Conservation (phyloP, 176 grass and related monocot species). For the Zoysia japonica region DNA sequence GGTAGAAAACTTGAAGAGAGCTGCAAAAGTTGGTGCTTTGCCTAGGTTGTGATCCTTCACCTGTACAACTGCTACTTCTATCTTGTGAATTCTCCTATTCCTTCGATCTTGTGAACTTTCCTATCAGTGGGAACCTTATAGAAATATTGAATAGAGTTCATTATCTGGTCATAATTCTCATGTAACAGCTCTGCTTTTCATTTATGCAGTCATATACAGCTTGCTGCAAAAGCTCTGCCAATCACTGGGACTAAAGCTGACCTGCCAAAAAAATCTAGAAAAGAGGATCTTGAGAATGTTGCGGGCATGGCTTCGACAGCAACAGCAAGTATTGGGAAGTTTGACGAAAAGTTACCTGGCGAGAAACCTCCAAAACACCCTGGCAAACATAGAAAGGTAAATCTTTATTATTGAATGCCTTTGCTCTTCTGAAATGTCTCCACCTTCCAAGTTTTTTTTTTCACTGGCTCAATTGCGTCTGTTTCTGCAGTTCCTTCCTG, state of each 20-base stretch:
- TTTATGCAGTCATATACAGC: conserved; percentile 76
- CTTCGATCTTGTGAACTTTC: too few relatives aligned
- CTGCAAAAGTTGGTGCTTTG: conserved; percentile 77
- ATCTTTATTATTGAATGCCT: neutral
- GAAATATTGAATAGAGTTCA: neutral
- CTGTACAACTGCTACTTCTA: too few relatives aligned
- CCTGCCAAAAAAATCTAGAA: conserved; percentile 68
- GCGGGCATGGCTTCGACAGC: conserved; percentile 81
- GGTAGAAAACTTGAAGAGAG: conserved; percentile 80
- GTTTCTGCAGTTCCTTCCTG: conserved; percentile 55
- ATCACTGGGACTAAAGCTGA: conserved; percentile 75
- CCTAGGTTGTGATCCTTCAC: conserved; percentile 61
- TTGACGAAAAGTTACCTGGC: conserved; percentile 82
- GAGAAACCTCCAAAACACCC: conserved; percentile 82
- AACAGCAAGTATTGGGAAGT: conserved; percentile 93
- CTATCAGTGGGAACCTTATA: neutral
- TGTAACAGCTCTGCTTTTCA: conserved; percentile 10
- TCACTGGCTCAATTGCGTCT: neutral
- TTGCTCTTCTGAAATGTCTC: neutral
- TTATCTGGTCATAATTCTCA: neutral
- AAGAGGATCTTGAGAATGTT: conserved; percentile 83
- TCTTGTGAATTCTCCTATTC: too few relatives aligned
- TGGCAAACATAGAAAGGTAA: conserved; percentile 88
- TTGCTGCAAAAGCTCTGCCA: conserved; percentile 77
- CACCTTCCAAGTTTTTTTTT: neutral